Evolutionary conservation across 2,329 filamentous ascomycete species (phyloP).

Genomic region (Botrytis tulipae): DNA sequence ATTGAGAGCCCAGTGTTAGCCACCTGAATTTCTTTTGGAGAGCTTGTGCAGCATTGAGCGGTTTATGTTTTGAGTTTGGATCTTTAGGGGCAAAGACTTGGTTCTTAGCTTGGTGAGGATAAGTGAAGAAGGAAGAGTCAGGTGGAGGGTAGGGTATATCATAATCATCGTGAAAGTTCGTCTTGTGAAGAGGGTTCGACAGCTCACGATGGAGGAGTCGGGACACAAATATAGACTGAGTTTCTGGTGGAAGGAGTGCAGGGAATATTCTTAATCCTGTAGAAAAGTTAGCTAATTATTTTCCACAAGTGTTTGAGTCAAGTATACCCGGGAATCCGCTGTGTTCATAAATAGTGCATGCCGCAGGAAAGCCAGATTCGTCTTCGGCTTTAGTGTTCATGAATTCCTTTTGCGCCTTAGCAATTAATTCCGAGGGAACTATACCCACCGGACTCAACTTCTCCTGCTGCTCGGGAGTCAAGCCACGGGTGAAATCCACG

Average conservation of each 20-base stretch:
- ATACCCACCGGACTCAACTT: conserved; percentile 29
- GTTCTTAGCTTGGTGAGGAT: conserved; percentile 57
- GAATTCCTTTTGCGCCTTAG: conserved; percentile 28
- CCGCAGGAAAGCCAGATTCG: conserved; percentile 19
- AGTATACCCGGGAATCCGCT: conserved; percentile 35
- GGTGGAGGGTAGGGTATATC: conserved; percentile 56
- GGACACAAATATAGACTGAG: conserved; percentile 70
- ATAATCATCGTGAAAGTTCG: conserved; percentile 84
- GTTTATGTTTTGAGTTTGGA: conserved; percentile 63
- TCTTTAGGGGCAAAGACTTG: conserved; percentile 57
- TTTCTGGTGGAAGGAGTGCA: conserved; percentile 64
- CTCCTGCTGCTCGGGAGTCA: conserved; percentile 33
- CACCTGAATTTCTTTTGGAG: conserved; percentile 82
- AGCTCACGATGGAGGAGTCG: conserved; percentile 77
- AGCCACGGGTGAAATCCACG: conserved; percentile 36
- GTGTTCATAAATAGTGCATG: conserved; percentile 37
- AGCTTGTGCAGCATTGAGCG: conserved; percentile 67
- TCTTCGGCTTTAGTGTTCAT: conserved; percentile 8
- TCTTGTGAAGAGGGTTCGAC: conserved; percentile 70
- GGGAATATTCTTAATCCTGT: conserved; percentile 66
- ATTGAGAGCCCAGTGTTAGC: conserved; percentile 91
- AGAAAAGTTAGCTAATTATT: background rate
- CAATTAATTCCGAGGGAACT: conserved; percentile 31
- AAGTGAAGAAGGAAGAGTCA: conserved; percentile 50
- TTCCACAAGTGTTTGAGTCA: background rate